These are phyloP conservation scores for Pseudofabraea citricarpa DNA, from an alignment of 2,329 filamentous ascomycete species.

Conservation along the genomic window DNA sequence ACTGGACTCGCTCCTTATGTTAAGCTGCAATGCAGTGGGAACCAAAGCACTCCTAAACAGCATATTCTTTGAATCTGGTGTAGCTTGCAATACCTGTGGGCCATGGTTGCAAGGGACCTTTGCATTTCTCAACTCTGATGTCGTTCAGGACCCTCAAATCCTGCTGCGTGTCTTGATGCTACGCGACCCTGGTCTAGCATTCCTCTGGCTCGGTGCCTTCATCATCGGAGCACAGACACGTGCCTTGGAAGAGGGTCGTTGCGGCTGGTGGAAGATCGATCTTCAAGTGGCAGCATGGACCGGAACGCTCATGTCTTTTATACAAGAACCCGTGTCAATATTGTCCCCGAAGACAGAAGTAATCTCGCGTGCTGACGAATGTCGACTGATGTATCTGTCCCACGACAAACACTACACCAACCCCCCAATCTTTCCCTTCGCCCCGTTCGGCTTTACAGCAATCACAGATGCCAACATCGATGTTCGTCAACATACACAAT, in stretches of 20 bases:
- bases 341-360: slow-evolving; percentile 6
- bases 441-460: slow-evolving; percentile 15
- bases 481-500: slow-evolving; percentile 16
- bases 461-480: slow-evolving; percentile 15
- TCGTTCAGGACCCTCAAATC: slow-evolving; percentile 8
- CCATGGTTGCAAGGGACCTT: slow-evolving; percentile 17
- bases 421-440: slow-evolving; percentile 16
- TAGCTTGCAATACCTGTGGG: slow-evolving; percentile 17
- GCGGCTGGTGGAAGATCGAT: slow-evolving; percentile 15
- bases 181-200: slow-evolving; percentile 14
- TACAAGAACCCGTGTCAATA: slow-evolving; percentile 17
- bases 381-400: slow-evolving; percentile 17
- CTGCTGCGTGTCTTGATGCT: slow-evolving; percentile 15
- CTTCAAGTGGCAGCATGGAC: slow-evolving; percentile 19
- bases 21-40: slow-evolving; percentile 18
- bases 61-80: slow-evolving; percentile 16
- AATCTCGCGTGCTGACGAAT: slow-evolving; percentile 18
- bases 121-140: slow-evolving; percentile 16
- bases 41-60: slow-evolving; percentile 17
- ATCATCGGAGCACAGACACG: slow-evolving; percentile 13
- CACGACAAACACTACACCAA: slow-evolving; percentile 12
- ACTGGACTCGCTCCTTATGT: slow-evolving; percentile 11
- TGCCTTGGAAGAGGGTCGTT: slow-evolving; percentile 14
- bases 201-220: slow-evolving; percentile 19
- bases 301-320: slow-evolving; percentile 19